Evolutionary conservation across 192 early-diverging fungal species (phyloP), one percentile per base, ranked within the genome.

Genomic region (Coemansia sp.): DNA sequence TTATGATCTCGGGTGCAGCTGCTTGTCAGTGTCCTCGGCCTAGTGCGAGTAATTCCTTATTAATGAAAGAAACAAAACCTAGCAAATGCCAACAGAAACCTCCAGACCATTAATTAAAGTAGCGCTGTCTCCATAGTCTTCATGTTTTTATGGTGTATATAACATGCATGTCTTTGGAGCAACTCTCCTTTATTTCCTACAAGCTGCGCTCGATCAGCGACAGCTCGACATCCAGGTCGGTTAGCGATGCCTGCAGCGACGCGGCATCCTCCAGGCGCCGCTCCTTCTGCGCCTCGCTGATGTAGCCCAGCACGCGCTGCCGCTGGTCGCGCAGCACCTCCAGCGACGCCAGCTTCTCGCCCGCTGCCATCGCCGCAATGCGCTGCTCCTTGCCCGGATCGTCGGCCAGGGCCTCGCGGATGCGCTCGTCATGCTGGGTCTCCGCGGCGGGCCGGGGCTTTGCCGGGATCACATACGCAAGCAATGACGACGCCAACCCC

Each of bases 251-350:
- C 52, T 82, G 83, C 22, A 90, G 60, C 3, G 83, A 82, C 45
- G 72, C 67, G 0, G 83, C 85, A 64, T 90, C 89, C n/a, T 90
- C 89, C 53, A 87, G 75, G 30, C 82, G 78, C 19, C 87, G 80
- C 31, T 86, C 82, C 6, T 59, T 44, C 23, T 79, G 80, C 1
- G 89, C 89, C 6, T 88, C 82, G 11, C 69, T 44, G 15, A 90
- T 83, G 39, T 80, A 90, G 0, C 79, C 82, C 27, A 84, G 65
- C 0, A 90, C 85, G 0, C 78, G 63, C 20, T 61, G 69, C 8
- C 83, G 66, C 60, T 90, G 89, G 58, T 90, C 89, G 28, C 82
- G 80, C 49, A 86, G 78, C 10, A 86, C 79, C 7, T 77, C 69
- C n/a, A 89, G 50, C 19, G 62, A 55, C 2, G 49, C 54, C 25